Conservation (phyloP, 192 early-diverging fungal genomes). For the Obelidium mucronatum region DNA sequence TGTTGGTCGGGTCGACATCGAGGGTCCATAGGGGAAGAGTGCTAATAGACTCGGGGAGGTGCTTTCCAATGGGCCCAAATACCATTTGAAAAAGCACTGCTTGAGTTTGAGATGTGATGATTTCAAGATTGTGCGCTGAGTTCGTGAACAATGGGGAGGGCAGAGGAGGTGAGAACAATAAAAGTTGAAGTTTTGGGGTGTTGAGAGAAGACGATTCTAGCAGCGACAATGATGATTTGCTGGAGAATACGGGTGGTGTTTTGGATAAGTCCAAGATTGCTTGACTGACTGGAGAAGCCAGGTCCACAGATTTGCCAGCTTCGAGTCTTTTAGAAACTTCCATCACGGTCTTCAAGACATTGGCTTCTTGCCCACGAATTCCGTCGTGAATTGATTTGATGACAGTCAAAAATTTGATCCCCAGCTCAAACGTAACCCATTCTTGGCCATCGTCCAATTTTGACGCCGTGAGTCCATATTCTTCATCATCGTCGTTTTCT, state of each 20-base stretch:
- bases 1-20: constrained; percentile 26
- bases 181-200: constrained; percentile 48
- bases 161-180: constrained; percentile 23
- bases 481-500: constrained; percentile 45
- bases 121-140: not conserved
- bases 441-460: constrained; percentile 39
- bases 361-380: constrained; percentile 32
- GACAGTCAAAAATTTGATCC: constrained; percentile 65
- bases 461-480: constrained; percentile 56
- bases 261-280: too few relatives aligned
- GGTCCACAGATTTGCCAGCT: not conserved
- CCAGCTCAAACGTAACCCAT: constrained; percentile 71
- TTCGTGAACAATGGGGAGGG: not conserved
- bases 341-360: too few relatives aligned
- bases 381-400: constrained; percentile 52
- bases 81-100: constrained; percentile 66
- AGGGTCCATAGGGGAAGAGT: constrained; percentile 52
- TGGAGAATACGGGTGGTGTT: constrained; percentile 13
- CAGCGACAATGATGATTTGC: constrained; percentile 49
- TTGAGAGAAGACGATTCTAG: constrained; percentile 63
- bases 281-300: too few relatives aligned
- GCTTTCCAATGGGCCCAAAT: constrained; percentile 57
- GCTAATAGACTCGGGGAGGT: constrained; percentile 51
- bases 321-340: not conserved
- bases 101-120: constrained; percentile 55